A percentile compares a stretch with the other conserved stretches of the same genome.
Conservation (phyloP, 164 flowering plant genomes). For the Amborella trichopoda region DNA sequence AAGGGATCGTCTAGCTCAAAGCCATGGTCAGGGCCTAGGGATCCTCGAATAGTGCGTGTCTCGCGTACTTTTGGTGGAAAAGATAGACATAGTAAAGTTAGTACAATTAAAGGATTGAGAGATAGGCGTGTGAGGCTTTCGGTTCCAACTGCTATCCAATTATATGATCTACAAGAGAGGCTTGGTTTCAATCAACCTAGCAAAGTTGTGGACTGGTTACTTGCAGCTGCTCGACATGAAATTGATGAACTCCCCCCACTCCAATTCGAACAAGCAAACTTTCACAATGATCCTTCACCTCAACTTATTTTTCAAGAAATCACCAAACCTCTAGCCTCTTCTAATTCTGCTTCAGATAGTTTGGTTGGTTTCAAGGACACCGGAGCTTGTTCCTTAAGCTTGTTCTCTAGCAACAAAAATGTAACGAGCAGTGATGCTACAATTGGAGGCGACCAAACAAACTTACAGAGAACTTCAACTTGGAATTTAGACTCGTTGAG, state of each 20-base stretch:
- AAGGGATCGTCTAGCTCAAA: constrained; percentile 29
- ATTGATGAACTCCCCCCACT: constrained; percentile 79
- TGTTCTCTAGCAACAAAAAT: no score
- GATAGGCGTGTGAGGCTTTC: constrained; percentile 81
- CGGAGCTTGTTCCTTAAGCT: no score
- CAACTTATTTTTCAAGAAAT: no score
- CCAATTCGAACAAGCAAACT: constrained; percentile 33
- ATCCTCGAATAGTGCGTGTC: constrained; percentile 62
- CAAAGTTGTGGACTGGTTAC: constrained; percentile 89
- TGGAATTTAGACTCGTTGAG: no score
- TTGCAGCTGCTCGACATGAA: constrained; percentile 51
- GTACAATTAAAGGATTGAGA: constrained; percentile 63
- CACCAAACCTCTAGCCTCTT: no score
- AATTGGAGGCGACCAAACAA: no score
- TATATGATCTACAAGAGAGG: constrained; percentile 81
- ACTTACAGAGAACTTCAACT: no score
- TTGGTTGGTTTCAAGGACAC: no score
- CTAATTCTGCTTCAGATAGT: no score
- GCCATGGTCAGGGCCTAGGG: constrained; percentile 50
- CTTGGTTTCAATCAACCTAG: constrained; percentile 80
- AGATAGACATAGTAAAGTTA: constrained; percentile 83
- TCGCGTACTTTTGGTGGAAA: constrained; percentile 70
- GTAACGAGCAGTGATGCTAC: no score
- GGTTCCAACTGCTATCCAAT: constrained; percentile 73
- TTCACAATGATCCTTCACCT: no score